phyloP scores from a whole-genome alignment of 2,329 filamentous ascomycete species.

The Nakataea oryzae region DNA sequence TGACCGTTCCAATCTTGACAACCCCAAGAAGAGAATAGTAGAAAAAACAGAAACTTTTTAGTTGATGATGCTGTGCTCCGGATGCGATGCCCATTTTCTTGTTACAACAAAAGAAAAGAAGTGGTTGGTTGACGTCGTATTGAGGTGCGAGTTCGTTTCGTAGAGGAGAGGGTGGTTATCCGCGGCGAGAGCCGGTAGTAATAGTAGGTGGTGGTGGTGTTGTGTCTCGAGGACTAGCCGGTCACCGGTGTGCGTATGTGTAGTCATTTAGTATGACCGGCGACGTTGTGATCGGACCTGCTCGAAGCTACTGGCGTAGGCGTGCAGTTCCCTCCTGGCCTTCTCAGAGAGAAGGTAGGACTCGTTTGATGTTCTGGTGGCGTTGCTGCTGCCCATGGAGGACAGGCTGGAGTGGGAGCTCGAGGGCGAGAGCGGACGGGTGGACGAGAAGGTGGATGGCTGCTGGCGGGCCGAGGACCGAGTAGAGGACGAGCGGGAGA shows the following conservation, averaged over 20 bases:
- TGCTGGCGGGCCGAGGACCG: not conserved
- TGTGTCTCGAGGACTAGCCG: not conserved
- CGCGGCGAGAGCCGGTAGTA: not conserved
- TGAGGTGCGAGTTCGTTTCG: not conserved
- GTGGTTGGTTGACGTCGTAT: slow-evolving; percentile 7
- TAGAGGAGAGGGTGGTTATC: not conserved
- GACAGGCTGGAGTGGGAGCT: slow-evolving; percentile 78
- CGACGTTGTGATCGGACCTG: slow-evolving; percentile 55
- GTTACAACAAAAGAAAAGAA: slow-evolving; percentile 15
- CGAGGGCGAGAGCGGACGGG: slow-evolving; percentile 51
- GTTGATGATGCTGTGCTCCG: slow-evolving; percentile 17
- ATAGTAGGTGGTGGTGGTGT: not conserved
- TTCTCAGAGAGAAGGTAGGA: slow-evolving; percentile 57
- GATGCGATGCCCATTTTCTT: slow-evolving; percentile 15
- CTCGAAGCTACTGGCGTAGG: slow-evolving; percentile 84
- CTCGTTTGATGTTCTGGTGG: slow-evolving; percentile 33
- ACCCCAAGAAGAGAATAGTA: not conserved
- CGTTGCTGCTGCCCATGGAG: slow-evolving; percentile 59
- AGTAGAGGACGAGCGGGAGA: not conserved
- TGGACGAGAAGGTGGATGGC: slow-evolving; percentile 19
- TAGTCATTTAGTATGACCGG: slow-evolving; percentile 37
- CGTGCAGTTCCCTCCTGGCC: slow-evolving; percentile 67
- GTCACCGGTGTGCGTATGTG: not conserved
- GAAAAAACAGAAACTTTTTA: slow-evolving; percentile 12
- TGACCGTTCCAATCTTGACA: not conserved